Base-by-base conservation (phyloP, 23 red algal genomes). In the Agarophyton chilense region DNA sequence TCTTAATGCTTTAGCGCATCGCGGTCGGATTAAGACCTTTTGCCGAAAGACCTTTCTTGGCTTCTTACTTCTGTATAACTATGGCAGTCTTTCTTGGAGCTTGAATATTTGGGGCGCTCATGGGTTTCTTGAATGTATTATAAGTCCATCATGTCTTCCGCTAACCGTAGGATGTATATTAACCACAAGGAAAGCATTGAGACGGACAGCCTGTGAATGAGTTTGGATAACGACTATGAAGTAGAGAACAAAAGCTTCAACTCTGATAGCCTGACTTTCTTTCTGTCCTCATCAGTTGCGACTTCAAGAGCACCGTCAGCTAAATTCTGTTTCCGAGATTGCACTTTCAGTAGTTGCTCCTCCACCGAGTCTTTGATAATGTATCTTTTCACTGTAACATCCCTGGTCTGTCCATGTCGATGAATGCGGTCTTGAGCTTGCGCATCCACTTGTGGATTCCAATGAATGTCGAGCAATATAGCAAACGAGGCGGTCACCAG, bases 371-470 rank as follows among this genome's bases (percentile, higher is more conserved):
- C 90, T 34, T 60, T 74, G 21, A 98, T 86, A 29, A 86, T 56
- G 22, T 94, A 83, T 29, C 91, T 81, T 32, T 81, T 77, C 1
- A 94, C 77, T 45, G 65, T 34, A 45, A 98, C 95, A 74, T 84
- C 63, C 19, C 86, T 50, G 22, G 61, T 81, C 57, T 98, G 95
- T 29, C 95, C 95, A 31, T 91, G 67, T 18, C 95, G 65, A 84
- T 97, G 95, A 41, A 97, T 76, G 33, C 95, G 90, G 74, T 92
- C 95, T 36, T 90, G 87, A 40, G 95, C 95, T 86, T 97, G 95
- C 8, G 86, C 90, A 52, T 95, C 93, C 22, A 95, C 84, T 81
- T 92, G 87, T 1, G 95, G 95, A 53, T 97, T 97, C 95, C 95
- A 97, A 50, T 92, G 87, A 36, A 92, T 91, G 67, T 97, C 95